Conservation (phyloP, 1,284 basidiomycete species). For the Fistulina hepatica region DNA sequence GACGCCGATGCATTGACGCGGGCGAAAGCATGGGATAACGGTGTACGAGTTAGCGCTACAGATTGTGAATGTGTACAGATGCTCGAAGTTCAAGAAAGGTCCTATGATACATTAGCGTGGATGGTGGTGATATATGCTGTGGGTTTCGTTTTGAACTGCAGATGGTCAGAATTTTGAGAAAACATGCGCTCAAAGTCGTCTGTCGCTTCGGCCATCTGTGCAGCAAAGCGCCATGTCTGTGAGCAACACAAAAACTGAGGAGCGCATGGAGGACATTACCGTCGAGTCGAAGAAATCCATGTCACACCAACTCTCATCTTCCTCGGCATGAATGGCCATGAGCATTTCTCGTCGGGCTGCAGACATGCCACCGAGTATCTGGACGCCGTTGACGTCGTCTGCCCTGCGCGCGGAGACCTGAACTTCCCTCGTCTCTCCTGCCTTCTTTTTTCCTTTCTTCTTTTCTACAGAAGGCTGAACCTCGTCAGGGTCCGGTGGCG, state of each 20-base stretch:
- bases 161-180: constrained; percentile 39
- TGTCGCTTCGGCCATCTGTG: constrained; percentile 45
- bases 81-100: background rate
- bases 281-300: constrained; percentile 52
- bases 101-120: constrained; percentile 17
- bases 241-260: constrained; percentile 9
- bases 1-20: background rate
- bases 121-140: constrained; percentile 51
- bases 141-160: constrained; percentile 53
- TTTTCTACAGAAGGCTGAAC: constrained; percentile 32
- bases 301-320: constrained; percentile 63
- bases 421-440: constrained; percentile 56
- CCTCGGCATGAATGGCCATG: constrained; percentile 54
- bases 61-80: background rate
- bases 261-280: constrained; percentile 30
- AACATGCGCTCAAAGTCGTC: constrained; percentile 49
- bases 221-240: constrained; percentile 7
- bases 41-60: constrained; percentile 2
- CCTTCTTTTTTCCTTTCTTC: constrained; percentile 44
- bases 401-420: constrained; percentile 61
- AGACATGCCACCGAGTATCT: constrained; percentile 47
- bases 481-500: constrained; percentile 71
- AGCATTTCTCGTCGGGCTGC: constrained; percentile 61
- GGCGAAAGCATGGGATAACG: background rate
- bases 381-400: constrained; percentile 44